These are phyloP conservation scores for Penicillium flavigenum DNA, from an alignment of 495 filamentous ascomycete genomes.

Conservation along the genomic window DNA sequence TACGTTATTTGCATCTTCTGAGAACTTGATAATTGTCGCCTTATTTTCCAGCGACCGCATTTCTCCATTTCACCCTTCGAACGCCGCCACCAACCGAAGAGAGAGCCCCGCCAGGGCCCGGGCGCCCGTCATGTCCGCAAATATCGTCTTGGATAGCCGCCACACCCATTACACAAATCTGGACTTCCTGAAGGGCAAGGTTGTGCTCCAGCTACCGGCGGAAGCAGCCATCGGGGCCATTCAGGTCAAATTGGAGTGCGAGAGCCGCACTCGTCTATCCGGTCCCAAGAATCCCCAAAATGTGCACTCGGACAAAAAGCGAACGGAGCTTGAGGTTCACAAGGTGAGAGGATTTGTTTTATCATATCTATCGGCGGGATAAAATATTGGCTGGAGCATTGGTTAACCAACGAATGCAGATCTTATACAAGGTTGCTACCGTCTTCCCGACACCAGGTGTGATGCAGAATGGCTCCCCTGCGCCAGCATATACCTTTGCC, in stretches of 20 bases:
- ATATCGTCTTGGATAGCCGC: conserved; percentile 70
- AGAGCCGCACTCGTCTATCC: conserved; percentile 67
- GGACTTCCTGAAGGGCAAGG: conserved; percentile 69
- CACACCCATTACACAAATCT: conserved; percentile 85
- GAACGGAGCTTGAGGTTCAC: conserved; percentile 69
- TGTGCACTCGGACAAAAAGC: conserved; percentile 56
- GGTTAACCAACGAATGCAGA: conserved; percentile 38
- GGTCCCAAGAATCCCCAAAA: conserved; percentile 56
- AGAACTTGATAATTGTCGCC: conserved; percentile 2
- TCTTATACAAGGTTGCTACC: conserved; percentile 63
- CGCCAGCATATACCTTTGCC: conserved; percentile 61
- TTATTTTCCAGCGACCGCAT: not conserved
- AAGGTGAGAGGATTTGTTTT: conserved; percentile 57
- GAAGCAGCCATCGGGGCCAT: conserved; percentile 72
- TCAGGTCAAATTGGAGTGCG: conserved; percentile 91
- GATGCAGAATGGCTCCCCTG: conserved; percentile 42
- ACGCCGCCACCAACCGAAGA: not conserved
- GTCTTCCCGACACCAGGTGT: conserved; percentile 63
- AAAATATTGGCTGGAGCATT: not conserved
- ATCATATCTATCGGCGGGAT: not conserved
- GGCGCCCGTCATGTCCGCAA: conserved; percentile 65
- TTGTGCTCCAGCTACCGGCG: conserved; percentile 62
- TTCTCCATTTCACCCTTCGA: not conserved
- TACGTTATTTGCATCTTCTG: not conserved
- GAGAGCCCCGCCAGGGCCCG: conserved; percentile 15